These are phyloP conservation scores for Brassica cretica DNA, from an alignment of 345 rosid species.

Conservation along the genomic window DNA sequence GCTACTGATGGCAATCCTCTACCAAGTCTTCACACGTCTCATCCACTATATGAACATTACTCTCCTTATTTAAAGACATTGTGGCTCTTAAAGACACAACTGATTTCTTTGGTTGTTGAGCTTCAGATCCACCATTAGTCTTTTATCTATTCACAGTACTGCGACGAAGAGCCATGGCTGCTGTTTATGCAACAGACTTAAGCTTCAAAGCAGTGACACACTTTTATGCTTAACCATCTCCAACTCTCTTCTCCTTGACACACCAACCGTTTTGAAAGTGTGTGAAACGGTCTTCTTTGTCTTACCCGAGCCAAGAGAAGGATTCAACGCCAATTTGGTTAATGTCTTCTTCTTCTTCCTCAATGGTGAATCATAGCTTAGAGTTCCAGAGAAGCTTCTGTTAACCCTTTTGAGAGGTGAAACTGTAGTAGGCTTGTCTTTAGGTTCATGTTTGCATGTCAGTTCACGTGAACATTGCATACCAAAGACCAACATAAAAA, in stretches of 20 bases:
- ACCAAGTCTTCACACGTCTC: slow-evolving; percentile 38
- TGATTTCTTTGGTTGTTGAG: slow-evolving; percentile 37
- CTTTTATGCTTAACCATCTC: slow-evolving; percentile 39
- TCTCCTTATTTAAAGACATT: slow-evolving; percentile 41
- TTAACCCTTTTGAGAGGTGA: slow-evolving; percentile 45
- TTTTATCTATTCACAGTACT: slow-evolving; percentile 38
- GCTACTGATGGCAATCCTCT: slow-evolving; percentile 35
- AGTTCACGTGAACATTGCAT: no score
- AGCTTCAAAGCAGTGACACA: slow-evolving; percentile 41
- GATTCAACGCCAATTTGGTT: slow-evolving; percentile 23
- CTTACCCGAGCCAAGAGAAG: slow-evolving; percentile 31
- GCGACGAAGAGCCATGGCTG: slow-evolving; percentile 28
- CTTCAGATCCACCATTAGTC: slow-evolving; percentile 23
- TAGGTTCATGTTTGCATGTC: slow-evolving; percentile 38
- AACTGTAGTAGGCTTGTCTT: slow-evolving; percentile 42
- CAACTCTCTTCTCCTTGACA: slow-evolving; percentile 36
- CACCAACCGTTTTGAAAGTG: slow-evolving; percentile 33
- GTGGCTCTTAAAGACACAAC: slow-evolving; percentile 38
- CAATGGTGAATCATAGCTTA: slow-evolving; percentile 39
- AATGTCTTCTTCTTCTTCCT: slow-evolving; percentile 40
- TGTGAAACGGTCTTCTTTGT: slow-evolving; percentile 29
- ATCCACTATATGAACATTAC: slow-evolving; percentile 27
- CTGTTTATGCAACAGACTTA: slow-evolving; percentile 42
- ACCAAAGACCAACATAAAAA: no score
- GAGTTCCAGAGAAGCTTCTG: slow-evolving; percentile 35